Evolutionary conservation across 2,329 filamentous ascomycete genomes (phyloP), one percentile per base, ranked within the genome.

Genomic region (Coleophoma crateriformis): DNA sequence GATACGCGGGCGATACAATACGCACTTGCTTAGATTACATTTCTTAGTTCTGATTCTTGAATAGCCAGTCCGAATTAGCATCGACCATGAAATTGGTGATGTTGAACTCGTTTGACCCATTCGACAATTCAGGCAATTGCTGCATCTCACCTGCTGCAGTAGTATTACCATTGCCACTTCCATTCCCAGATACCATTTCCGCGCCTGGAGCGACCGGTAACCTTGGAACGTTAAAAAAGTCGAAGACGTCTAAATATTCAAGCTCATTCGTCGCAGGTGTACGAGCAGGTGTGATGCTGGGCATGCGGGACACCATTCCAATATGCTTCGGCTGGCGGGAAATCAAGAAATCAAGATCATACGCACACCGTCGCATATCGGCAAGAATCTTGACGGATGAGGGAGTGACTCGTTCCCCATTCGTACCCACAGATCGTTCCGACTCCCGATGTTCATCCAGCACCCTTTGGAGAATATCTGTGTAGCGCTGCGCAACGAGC

Each of bases 171-270:
- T 27, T 3, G 7, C 27, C 27, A 27, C 27, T 27, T 27, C 27
- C 27, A 46, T 56, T 58, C 2, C 41, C 50, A 47, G 41, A 32
- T 7, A 27, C 14, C 14, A 33, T n/a, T 45, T 65, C 15, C 43
- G 58, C 44, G 55, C 62, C 47, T 45, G 62, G 14, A 32, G 70
- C 70, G 19, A 78, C 67, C 0, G 80, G 78, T 20, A 96, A 71
- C 15, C 90, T 75, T 1, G 91, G 91, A 49, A 95, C 83, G 64
- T 96, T 96, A 75, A 96, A 96, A 64, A 95, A 96, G 59, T 94
- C 89, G 64, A 96, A 96, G 0, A 96, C 88, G 60, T 96, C 90
- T 3, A 96, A 73, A 64, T 95, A 95, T 64, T 95, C 91, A 3
- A 96, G 73, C 62, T 95, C 90, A 58, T 94, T 89, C 1, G 87